Evolutionary conservation across 2,329 filamentous ascomycete genomes (phyloP).

Genomic region (Apiospora marii): DNA sequence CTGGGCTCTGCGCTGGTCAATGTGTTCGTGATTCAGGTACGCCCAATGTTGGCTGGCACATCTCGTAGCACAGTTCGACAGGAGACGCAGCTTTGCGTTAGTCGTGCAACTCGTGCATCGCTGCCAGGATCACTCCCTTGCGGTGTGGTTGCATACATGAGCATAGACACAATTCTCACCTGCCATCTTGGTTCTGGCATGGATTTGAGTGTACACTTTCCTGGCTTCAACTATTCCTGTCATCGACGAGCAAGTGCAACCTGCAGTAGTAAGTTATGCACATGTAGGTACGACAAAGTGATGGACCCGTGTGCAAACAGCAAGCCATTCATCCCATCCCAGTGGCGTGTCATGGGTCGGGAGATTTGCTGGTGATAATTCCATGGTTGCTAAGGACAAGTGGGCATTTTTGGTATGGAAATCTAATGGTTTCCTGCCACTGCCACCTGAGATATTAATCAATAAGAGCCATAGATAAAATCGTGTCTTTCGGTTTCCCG

Average conservation of each 20-base stretch:
- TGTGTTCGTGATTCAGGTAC: constrained; percentile 15
- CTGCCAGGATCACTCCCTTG: not conserved
- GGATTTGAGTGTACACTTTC: not conserved
- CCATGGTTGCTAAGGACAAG: not conserved
- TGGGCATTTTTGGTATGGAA: not conserved
- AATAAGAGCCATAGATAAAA: too few relatives aligned
- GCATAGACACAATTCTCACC: not conserved
- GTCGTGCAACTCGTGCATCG: not conserved
- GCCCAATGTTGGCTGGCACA: not conserved
- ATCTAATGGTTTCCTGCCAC: not conserved
- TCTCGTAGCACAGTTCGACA: not conserved
- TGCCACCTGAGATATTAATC: not conserved
- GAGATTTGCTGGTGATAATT: not conserved
- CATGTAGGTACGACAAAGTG: not conserved
- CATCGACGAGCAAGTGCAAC: not conserved
- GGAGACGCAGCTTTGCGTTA: not conserved
- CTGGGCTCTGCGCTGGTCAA: not conserved
- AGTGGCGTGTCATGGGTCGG: not conserved
- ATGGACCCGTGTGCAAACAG: constrained; percentile 10
- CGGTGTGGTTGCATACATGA: not conserved
- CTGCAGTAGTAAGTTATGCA: not conserved
- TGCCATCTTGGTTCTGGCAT: not conserved
- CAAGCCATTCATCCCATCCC: not conserved
- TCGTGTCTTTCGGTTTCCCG: too few relatives aligned
- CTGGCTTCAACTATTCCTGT: not conserved